Base-by-base conservation (phyloP, 2,329 filamentous ascomycete species). In the Trichoderma sp. region DNA sequence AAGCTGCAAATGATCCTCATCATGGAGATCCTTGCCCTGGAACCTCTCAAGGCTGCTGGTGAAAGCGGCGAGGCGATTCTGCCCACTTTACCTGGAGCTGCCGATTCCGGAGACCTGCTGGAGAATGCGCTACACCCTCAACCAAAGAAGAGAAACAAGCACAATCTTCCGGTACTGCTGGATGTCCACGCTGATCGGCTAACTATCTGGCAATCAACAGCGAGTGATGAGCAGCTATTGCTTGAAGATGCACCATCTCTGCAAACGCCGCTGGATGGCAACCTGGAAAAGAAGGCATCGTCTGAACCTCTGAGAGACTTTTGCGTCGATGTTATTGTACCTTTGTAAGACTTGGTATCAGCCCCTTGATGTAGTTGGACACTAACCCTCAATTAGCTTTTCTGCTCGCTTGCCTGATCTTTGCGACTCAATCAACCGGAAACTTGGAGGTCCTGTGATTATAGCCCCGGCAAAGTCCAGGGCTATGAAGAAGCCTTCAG, bases 181-280 rank as follows among this genome's bases (percentile, higher is more conserved):
- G 93, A 95, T 77, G 84, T 94, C 0, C 88, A 94, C 66, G 88
- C 93, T 8, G 93, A 96, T 79, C 90, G 92, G 61, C 83, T 96
- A 28, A 93, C 91, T 76, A 96, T 96, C 72, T 95, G 93, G 93
- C 92, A 95, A 77, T 93, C 92, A 4, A 90, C 93, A 8, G 89
- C 90, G 43, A 82, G 89, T 26, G 88, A 92, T 74, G 87, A 89
- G 69, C 80, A 87, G 72, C 82, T 84, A 47, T 77, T 87, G 15
- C 76, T 86, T 17, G 84, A 85, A 58, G 86, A 88, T 69, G 84
- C 85, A 1, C 86, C 88, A 73, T 74, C 78, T 3, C 72, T 78
- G 3, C 78, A 76, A 3, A 75, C 78, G 6, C 75, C 79, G 1
- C 73, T 74, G 3, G 81, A 82, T 55, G 79, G 80, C 3, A 81